Conservation (phyloP, 768 basidiomycete genomes). For the Hericium rajendrae region DNA sequence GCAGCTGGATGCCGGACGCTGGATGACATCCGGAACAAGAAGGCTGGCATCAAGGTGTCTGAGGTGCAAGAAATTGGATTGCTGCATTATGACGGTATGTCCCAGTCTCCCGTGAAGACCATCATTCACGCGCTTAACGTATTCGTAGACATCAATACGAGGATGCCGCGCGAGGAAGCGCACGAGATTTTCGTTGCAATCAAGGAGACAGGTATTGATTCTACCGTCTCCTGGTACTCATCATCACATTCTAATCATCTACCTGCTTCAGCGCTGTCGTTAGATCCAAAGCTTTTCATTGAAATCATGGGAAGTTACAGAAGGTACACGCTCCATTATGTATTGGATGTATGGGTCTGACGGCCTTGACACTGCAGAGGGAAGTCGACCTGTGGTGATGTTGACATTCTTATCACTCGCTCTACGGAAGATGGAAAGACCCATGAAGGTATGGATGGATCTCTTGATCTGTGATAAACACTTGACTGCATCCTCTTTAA, state of each 20-base stretch:
- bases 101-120: neutral
- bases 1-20: conserved; percentile 67
- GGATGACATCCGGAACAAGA: conserved; percentile 55
- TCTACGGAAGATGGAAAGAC: conserved; percentile 61
- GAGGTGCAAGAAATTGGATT: conserved; percentile 59
- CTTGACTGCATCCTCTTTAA: neutral
- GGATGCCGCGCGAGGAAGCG: conserved; percentile 83
- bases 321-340: conserved; percentile 31
- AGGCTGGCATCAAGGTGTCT: conserved; percentile 51
- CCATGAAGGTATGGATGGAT: conserved; percentile 46
- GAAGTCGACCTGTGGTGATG: conserved; percentile 78
- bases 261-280: conserved; percentile 41
- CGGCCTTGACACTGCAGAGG: conserved; percentile 39
- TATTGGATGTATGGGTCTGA: neutral
- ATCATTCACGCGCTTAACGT: neutral
- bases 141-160: conserved; percentile 59
- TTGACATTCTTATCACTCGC: conserved; percentile 83
- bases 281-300: conserved; percentile 65
- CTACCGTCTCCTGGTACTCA: neutral
- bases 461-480: neutral
- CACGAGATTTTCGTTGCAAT: conserved; percentile 63
- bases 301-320: conserved; percentile 92
- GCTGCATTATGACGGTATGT: conserved; percentile 56
- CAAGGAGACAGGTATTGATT: conserved; percentile 50
- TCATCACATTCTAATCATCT: neutral